Conservation (phyloP, 306 rosid genomes). For the Phaseolus lunatus region DNA sequence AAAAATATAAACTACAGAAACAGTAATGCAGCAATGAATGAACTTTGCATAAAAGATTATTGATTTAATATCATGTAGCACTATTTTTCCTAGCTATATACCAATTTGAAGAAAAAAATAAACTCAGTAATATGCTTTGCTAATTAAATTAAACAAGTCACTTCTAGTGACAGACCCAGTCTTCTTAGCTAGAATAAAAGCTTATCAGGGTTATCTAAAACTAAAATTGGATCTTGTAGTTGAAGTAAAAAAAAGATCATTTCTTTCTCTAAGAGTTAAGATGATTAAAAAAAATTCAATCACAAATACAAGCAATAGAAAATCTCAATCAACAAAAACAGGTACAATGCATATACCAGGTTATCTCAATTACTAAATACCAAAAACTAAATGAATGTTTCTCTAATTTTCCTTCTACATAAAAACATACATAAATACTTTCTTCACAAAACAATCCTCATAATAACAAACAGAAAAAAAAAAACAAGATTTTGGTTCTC, state of each 20-base stretch:
- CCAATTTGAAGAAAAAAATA: constrained; percentile 21
- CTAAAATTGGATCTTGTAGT: neutral
- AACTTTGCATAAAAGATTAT: neutral
- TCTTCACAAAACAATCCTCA: neutral
- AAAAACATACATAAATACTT: neutral
- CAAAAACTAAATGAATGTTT: neutral
- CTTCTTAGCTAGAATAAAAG: neutral
- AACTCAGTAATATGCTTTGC: neutral
- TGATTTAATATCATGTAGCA: constrained; percentile 1
- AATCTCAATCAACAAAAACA: constrained; percentile 2
- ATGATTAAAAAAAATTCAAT: too few relatives aligned
- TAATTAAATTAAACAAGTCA: constrained; percentile 17
- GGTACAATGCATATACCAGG: neutral
- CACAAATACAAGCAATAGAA: neutral
- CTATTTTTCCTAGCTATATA: neutral
- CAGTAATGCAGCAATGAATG: neutral
- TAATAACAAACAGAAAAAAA: neutral
- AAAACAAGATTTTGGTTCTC: neutral
- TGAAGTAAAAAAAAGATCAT: constrained; percentile 20
- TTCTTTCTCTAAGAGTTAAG: neutral
- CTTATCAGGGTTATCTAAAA: constrained; percentile 1
- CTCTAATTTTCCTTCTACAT: neutral
- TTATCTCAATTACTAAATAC: neutral
- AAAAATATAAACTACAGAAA: neutral
- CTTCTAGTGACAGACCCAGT: neutral